Conservation (phyloP, 257 asterid species). For the Primulina eburnea region DNA sequence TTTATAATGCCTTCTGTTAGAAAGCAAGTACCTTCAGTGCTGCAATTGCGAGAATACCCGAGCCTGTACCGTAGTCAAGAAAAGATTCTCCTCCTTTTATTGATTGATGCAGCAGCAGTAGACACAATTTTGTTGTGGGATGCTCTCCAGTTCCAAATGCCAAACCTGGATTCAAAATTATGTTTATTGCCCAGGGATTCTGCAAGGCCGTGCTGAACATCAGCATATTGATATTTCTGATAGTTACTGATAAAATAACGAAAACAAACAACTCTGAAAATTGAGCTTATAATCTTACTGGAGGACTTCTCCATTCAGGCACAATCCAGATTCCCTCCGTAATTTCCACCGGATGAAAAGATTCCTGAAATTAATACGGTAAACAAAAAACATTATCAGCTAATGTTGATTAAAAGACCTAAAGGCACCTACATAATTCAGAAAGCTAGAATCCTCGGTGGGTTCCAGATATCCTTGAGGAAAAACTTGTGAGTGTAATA, state of each 20-base stretch:
- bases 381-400: too few species aligned
- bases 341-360: conserved; percentile 75
- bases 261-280: conserved; percentile 7
- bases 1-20: background rate
- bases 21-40: conserved; percentile 64
- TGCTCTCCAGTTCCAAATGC: conserved; percentile 99
- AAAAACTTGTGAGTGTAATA: too few species aligned
- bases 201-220: conserved; percentile 31
- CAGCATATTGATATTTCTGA: background rate
- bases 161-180: conserved; percentile 82
- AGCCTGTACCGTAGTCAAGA: conserved; percentile 94
- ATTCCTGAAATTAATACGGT: conserved; percentile 52
- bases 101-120: conserved; percentile 54
- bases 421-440: too few species aligned
- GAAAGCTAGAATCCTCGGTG: too few species aligned
- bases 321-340: conserved; percentile 83
- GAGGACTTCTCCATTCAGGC: conserved; percentile 83
- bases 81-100: conserved; percentile 81
- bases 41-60: conserved; percentile 91
- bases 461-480: too few species aligned
- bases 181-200: conserved; percentile 68
- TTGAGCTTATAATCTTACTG: conserved; percentile 47
- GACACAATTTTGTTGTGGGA: conserved; percentile 85
- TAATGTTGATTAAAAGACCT: too few species aligned
- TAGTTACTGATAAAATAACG: too few species aligned